Percentiles rank a stretch among this genome's conserved stretches.
These are phyloP conservation scores for Penicillium fimorum DNA, from an alignment of 495 filamentous ascomycete species.

Conservation along the genomic window DNA sequence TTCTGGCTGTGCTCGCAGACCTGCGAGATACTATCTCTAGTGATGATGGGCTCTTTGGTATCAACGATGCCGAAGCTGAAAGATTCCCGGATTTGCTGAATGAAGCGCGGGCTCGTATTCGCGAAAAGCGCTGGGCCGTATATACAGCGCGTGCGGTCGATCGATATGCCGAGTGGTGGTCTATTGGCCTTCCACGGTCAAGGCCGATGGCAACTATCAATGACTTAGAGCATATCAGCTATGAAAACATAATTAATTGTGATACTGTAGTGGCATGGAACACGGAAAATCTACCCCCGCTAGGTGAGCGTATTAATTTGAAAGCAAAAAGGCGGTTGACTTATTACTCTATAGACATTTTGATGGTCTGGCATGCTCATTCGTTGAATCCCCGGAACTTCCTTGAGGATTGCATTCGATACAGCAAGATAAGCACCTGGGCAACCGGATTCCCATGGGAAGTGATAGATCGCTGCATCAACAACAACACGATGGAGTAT, in stretches of 20 bases:
- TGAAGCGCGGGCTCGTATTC: conserved; percentile 38
- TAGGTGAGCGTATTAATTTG: conserved; percentile 20
- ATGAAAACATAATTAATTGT: conserved; percentile 18
- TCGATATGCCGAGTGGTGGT: conserved; percentile 73
- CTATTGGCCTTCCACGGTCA: conserved; percentile 24
- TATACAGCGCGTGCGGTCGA: conserved; percentile 71
- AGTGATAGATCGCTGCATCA: conserved; percentile 59
- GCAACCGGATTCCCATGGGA: conserved; percentile 68
- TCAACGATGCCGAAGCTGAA: conserved; percentile 52
- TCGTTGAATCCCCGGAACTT: conserved; percentile 77
- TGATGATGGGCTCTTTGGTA: conserved; percentile 64
- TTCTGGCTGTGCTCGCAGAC: conserved; percentile 66
- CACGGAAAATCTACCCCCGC: conserved; percentile 24
- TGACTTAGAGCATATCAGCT: conserved; percentile 8
- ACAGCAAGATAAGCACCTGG: conserved; percentile 60
- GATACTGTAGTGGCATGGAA: conserved; percentile 19
- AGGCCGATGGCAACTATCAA: conserved; percentile 12
- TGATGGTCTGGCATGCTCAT: conserved; percentile 88
- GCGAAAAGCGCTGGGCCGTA: conserved; percentile 78
- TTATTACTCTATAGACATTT: conserved; percentile 54
- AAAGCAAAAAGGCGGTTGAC: background rate
- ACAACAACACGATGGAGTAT: conserved; percentile 61
- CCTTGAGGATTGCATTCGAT: conserved; percentile 72
- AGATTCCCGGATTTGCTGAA: conserved; percentile 12
- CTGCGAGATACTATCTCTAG: conserved; percentile 65